These are phyloP conservation scores for Tulasnella sp. DNA, from an alignment of 768 basidiomycete genomes.

Conservation along the genomic window DNA sequence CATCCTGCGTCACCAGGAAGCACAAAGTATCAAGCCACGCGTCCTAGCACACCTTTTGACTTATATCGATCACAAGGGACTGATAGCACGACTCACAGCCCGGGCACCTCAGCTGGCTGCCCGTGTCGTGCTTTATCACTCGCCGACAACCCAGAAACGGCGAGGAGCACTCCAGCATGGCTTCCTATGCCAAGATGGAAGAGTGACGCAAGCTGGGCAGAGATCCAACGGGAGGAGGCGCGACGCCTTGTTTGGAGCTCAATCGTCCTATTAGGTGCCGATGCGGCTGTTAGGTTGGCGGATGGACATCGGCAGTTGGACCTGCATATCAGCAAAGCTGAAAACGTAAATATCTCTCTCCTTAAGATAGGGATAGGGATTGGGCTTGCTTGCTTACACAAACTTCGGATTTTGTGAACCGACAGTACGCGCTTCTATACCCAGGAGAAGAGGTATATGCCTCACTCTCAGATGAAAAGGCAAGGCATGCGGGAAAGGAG, in stretches of 20 bases:
- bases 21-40: neutral
- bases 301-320: constrained; percentile 6
- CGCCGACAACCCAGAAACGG: neutral
- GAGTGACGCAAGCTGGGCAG: constrained; percentile 1
- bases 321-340: constrained; percentile 9
- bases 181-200: constrained; percentile 16
- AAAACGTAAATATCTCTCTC: constrained; percentile 2
- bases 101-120: neutral
- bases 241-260: constrained; percentile 19
- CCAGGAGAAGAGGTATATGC: constrained; percentile 15
- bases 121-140: constrained; percentile 5
- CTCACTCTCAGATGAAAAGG: neutral
- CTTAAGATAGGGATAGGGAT: too few relatives aligned
- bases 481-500: constrained; percentile 7
- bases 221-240: constrained; percentile 15
- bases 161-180: constrained; percentile 15
- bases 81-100: too few relatives aligned
- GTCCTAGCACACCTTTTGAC: neutral
- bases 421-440: constrained; percentile 13
- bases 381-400: too few relatives aligned
- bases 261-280: constrained; percentile 9
- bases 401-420: too few relatives aligned
- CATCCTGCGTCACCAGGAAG: too few relatives aligned
- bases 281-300: constrained; percentile 11
- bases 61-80: neutral